Conservation (phyloP, 345 rosid species). For the Stellera chamaejasme region DNA sequence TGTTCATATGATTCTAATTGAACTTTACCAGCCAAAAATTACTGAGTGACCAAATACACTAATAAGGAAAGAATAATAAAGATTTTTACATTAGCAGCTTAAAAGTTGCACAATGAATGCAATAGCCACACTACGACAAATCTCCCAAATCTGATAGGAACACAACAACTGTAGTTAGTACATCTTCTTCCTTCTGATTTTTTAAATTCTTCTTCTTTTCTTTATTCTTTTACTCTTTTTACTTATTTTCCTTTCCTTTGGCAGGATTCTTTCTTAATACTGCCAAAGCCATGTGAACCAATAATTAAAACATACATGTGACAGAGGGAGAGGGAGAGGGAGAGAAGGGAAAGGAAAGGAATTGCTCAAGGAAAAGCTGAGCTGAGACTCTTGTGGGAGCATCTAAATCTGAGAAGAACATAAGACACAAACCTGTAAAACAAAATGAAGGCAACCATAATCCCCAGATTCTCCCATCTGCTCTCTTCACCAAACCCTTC, state of each 20-base stretch:
- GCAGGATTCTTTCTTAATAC: conserved; percentile 11
- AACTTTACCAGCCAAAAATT: too few relatives aligned
- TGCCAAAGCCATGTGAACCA: conserved; percentile 38
- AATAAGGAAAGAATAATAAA: too few relatives aligned
- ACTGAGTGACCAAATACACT: too few relatives aligned
- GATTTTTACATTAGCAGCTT: too few relatives aligned
- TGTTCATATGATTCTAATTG: too few relatives aligned
- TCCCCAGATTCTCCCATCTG: conserved; percentile 66
- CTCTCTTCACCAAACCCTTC: conserved; percentile 69
- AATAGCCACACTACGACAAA: too few relatives aligned
- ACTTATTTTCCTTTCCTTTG: neutral
- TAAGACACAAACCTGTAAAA: conserved; percentile 77
- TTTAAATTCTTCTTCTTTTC: neutral
- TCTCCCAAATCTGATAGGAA: too few relatives aligned
- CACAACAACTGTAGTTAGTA: too few relatives aligned
- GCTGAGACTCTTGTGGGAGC: conserved; percentile 48
- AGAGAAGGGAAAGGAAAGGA: neutral
- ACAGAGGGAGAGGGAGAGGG: conserved; percentile 13
- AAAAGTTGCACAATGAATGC: too few relatives aligned
- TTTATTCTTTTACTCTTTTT: neutral
- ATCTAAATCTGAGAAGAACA: conserved; percentile 64
- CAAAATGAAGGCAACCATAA: conserved; percentile 66
- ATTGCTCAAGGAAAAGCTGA: conserved; percentile 19
- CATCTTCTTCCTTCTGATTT: neutral
- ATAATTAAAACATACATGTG: conserved; percentile 17